phyloP scores from a whole-genome alignment of 257 asterid species.

The Cinchona pubescens region DNA sequence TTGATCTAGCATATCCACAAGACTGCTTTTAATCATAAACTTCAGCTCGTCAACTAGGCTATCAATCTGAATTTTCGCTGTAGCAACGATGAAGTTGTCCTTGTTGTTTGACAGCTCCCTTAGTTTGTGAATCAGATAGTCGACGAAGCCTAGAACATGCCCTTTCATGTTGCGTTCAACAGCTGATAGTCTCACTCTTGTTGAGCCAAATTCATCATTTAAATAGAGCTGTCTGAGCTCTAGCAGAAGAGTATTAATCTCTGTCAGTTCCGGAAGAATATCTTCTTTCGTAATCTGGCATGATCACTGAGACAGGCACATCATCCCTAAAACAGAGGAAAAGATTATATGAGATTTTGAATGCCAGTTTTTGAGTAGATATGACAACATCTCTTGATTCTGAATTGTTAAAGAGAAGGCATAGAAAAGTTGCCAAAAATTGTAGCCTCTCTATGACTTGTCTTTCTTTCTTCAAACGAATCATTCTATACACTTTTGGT shows the following conservation, averaged over 20 bases:
- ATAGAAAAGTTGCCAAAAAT: no score
- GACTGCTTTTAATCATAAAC: neutral
- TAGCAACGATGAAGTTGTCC: neutral
- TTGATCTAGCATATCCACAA: constrained; percentile 1
- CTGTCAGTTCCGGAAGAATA: neutral
- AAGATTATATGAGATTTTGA: no score
- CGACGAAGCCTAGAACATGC: neutral
- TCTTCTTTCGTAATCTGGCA: neutral
- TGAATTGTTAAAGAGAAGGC: no score
- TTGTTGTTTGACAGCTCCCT: neutral
- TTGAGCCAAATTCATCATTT: neutral
- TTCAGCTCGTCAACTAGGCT: neutral
- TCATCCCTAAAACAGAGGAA: no score
- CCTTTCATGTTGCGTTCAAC: neutral
- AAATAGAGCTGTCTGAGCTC: neutral
- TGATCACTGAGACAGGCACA: neutral
- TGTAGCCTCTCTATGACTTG: no score
- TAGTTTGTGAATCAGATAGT: neutral
- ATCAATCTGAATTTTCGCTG: neutral
- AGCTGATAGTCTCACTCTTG: neutral
- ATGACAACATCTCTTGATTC: no score
- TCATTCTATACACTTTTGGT: no score
- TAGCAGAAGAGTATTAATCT: neutral
- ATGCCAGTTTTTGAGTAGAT: no score
- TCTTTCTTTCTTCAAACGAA: no score